A percentile compares a stretch with the other conserved stretches of the same genome.
Conservation (phyloP, 2,329 filamentous ascomycete species). For the Fusarium chuoi region DNA sequence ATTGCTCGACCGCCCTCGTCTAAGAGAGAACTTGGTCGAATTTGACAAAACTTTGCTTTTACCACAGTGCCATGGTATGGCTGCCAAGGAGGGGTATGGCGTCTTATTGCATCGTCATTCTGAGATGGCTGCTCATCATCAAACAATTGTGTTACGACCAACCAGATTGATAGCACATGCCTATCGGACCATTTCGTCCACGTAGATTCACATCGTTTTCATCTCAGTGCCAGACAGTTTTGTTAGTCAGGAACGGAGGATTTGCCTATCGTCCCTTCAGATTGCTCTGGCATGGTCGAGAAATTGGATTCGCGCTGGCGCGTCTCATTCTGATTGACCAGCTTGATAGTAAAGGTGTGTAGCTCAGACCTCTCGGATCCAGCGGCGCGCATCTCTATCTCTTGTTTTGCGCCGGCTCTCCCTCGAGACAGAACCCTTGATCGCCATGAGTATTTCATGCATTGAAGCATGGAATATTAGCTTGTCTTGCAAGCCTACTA, state of each 20-base stretch:
- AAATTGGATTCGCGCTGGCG: constrained; percentile 31
- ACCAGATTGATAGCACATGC: constrained; percentile 12
- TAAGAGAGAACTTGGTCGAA: background rate
- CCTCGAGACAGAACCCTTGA: constrained; percentile 17
- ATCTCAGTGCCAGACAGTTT: constrained; percentile 23
- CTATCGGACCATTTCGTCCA: constrained; percentile 7
- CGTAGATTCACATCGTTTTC: constrained; percentile 4
- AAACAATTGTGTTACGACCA: constrained; percentile 9
- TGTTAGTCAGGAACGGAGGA: constrained; percentile 35
- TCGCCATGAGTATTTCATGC: constrained; percentile 14
- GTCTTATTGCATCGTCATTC: constrained; percentile 40
- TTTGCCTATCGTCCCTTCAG: constrained; percentile 11
- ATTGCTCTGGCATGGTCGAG: constrained; percentile 29
- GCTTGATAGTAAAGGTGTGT: constrained; percentile 18
- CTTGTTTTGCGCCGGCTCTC: constrained; percentile 10
- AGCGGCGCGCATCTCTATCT: constrained; percentile 32
- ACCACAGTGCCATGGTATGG: background rate
- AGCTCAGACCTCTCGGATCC: constrained; percentile 28
- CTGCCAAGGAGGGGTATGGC: constrained; percentile 22
- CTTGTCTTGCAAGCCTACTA: background rate
- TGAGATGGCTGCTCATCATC: constrained; percentile 42
- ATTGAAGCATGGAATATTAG: constrained; percentile 2
- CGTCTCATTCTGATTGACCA: constrained; percentile 31
- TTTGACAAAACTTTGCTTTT: constrained; percentile 16
- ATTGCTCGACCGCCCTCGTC: constrained; percentile 11